Evolutionary conservation across 2,329 filamentous ascomycete species (phyloP), one percentile per base, ranked within the genome.

Genomic region (Hypocreales sp.): DNA sequence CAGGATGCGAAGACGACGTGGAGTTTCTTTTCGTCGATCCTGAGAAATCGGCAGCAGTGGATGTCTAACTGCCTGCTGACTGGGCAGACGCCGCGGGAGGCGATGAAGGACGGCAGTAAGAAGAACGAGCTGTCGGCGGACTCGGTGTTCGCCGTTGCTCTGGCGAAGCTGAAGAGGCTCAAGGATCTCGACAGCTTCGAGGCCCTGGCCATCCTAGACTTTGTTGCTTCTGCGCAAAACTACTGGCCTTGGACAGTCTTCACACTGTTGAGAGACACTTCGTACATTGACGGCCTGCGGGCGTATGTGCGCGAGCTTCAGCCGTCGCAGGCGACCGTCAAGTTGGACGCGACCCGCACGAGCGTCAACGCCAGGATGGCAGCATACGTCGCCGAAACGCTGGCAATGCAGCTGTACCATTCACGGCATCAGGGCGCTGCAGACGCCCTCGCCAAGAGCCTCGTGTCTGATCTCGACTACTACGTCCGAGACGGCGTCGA

Each of bases 201-300:
- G 35, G 71, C 76, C 4, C 58, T 84, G 14, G 72, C 79, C 1
- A 73, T 94, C 40, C 62, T 98, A 11, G 76, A 87, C 40, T 95
- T 95, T 47, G 72, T 94, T 20, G 74, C 81, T 3, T 73, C 79
- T 3, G 81, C 87, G 5, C 86, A 94, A 45, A 90, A 93, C 48
- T 81, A 84, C 45, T 95, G 87, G 87, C 79, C 86, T 1, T 93
- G 87, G 82, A 86, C 83, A 2, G 84, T 92, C 31, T 77, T 81
- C 31, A 74, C 79, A 21, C 58, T 92, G 20, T 72, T 79, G 34
- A 75, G 75, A 32, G 79, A 92, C 41, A 64, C 68, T 1, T 60
- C 62, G 1, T 87, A 93, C 42, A 66, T 94, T 31, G 61, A 71
- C 22, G 70, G 72, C 30, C 64, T 93, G 12, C 67, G 80, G 12